Percentiles rank a stretch among this genome's conserved stretches.
Evolutionary conservation across 2,329 filamentous ascomycete species (phyloP).

Genomic region (Alternaria rosae): DNA sequence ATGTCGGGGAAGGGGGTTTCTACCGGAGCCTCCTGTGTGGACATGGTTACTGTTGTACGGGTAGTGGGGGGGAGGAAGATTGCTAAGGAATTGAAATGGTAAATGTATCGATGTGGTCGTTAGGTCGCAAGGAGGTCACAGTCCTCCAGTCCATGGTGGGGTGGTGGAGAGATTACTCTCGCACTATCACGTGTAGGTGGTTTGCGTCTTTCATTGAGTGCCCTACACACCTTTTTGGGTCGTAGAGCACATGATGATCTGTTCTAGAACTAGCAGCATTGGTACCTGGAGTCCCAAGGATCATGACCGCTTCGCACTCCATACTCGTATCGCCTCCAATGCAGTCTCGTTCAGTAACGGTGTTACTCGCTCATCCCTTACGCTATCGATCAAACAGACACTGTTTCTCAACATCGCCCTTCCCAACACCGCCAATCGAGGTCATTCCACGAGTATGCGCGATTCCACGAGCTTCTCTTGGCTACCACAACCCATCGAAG

Average conservation of each 20-base stretch:
- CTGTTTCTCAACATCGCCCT: neutral
- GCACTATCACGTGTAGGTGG: neutral
- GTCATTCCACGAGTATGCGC: too few relatives aligned
- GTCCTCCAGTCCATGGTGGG: neutral
- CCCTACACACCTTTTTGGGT: neutral
- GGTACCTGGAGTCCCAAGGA: neutral
- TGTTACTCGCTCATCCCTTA: neutral
- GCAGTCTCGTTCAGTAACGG: neutral
- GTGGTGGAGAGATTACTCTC: neutral
- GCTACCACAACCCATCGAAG: neutral
- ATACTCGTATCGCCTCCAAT: neutral
- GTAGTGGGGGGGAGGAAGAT: neutral
- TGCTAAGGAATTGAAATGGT: neutral
- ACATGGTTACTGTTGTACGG: neutral
- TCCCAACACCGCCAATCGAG: neutral
- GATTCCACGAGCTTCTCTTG: neutral
- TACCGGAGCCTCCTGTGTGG: neutral
- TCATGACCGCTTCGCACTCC: neutral
- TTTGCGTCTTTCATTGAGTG: neutral
- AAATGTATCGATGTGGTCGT: too few relatives aligned
- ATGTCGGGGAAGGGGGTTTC: neutral
- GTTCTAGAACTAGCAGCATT: neutral
- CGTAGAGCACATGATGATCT: neutral
- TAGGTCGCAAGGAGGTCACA: fast-evolving
- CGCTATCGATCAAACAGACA: neutral